Conservation (phyloP, 257 asterid species). For the Fraxinus excelsior region DNA sequence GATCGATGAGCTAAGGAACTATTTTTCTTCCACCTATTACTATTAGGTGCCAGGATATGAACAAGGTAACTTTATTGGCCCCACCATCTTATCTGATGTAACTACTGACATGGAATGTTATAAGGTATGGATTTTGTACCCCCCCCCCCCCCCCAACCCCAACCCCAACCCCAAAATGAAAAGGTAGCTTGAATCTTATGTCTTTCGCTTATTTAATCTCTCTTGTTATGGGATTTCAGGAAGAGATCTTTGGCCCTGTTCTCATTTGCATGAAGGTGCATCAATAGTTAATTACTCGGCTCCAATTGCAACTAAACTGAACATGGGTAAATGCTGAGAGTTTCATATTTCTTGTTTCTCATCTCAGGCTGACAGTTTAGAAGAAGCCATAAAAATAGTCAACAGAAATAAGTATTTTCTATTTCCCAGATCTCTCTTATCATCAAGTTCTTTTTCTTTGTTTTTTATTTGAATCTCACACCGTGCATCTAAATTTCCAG, state of each 20-base stretch:
- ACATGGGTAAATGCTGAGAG: constrained; percentile 17
- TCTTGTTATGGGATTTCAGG: constrained; percentile 54
- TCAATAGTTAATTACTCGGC: not conserved
- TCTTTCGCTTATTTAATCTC: not conserved
- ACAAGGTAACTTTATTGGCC: constrained; percentile 93
- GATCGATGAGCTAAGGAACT: constrained; percentile 10
- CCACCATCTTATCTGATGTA: constrained; percentile 85
- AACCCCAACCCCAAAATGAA: too few relatives aligned
- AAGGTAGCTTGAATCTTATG: constrained; percentile 9
- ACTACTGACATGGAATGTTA: constrained; percentile 95
- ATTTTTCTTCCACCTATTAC: constrained; percentile 30
- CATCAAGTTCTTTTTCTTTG: not conserved
- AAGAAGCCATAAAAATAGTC: constrained; percentile 81
- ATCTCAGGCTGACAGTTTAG: constrained; percentile 87
- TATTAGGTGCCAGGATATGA: constrained; percentile 88
- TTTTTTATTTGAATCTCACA: not conserved
- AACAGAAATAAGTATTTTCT: constrained; percentile 68
- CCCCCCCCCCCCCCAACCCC: too few relatives aligned
- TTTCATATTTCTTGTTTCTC: constrained; percentile 20
- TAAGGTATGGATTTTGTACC: constrained; percentile 44
- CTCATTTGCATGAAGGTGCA: constrained; percentile 92
- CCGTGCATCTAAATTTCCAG: constrained; percentile 33
- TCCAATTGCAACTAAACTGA: constrained; percentile 2
- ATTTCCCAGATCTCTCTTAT: constrained; percentile 24
- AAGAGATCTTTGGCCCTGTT: constrained; percentile 98